Conservation (phyloP, 257 asterid genomes). For the Nicotiana benthamiana region DNA sequence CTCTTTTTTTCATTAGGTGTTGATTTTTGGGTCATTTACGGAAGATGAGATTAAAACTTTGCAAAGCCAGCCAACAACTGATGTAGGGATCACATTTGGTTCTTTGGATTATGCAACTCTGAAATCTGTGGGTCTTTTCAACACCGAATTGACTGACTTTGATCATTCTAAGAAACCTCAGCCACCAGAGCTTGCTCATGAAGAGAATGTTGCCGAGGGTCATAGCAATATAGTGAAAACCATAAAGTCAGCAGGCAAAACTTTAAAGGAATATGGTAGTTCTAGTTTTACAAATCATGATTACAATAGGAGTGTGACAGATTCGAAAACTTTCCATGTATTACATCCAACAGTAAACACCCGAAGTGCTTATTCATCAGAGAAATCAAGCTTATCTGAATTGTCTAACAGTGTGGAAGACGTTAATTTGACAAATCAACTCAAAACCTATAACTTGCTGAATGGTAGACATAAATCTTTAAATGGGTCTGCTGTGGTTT, state of each 20-base stretch:
- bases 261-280: conserved; percentile 29
- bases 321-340: conserved; percentile 12
- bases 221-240: conserved; percentile 10
- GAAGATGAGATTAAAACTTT: conserved; percentile 66
- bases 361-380: conserved; percentile 8
- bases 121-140: conserved; percentile 52
- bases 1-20: conserved; percentile 32
- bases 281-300: conserved; percentile 7
- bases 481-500: conserved; percentile 27
- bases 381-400: conserved; percentile 15
- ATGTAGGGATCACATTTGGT: conserved; percentile 45
- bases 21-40: conserved; percentile 72
- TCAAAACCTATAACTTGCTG: conserved; percentile 22
- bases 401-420: conserved; percentile 19
- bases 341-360: conserved; percentile 11
- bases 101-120: conserved; percentile 54
- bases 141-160: conserved; percentile 16
- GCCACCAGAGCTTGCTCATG: conserved; percentile 18
- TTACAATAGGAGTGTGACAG: conserved; percentile 14
- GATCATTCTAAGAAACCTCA: conserved; percentile 19
- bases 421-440: conserved; percentile 17
- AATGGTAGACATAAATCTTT: conserved; percentile 15
- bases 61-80: conserved; percentile 33
- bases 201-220: conserved; percentile 9
- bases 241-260: conserved; percentile 12